These are phyloP conservation scores for Pichia cephalocereana DNA, from an alignment of 805 yeast species.

Conservation along the genomic window DNA sequence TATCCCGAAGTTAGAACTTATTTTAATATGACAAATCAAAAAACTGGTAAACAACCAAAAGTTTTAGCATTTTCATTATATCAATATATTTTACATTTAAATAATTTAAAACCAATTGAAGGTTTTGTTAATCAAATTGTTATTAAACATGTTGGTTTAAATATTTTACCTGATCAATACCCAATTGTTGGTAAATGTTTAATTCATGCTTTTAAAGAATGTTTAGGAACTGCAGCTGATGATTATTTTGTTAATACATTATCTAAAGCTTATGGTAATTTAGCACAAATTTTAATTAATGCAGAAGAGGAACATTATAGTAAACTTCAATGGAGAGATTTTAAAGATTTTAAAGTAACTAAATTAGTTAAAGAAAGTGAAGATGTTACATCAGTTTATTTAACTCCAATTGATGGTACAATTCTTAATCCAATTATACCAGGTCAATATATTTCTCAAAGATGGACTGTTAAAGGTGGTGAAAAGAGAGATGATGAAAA, in stretches of 20 bases:
- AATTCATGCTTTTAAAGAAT: constrained; percentile 42
- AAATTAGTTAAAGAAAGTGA: constrained; percentile 34
- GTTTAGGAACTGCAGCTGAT: constrained; percentile 54
- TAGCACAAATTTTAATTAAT: constrained; percentile 52
- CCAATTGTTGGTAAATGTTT: constrained; percentile 53
- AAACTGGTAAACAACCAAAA: constrained; percentile 46
- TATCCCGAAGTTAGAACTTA: constrained; percentile 48
- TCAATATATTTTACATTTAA: constrained; percentile 54
- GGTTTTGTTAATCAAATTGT: constrained; percentile 52
- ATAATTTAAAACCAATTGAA: constrained; percentile 43
- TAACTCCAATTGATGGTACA: constrained; percentile 35
- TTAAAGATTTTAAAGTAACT: constrained; percentile 40
- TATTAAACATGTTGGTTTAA: constrained; percentile 57
- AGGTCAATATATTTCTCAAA: constrained; percentile 39
- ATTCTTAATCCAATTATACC: constrained; percentile 18
- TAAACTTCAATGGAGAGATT: constrained; percentile 44
- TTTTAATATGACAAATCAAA: constrained; percentile 55
- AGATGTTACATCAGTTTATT: constrained; percentile 42
- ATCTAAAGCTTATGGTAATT: constrained; percentile 53
- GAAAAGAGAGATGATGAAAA: constrained; percentile 27
- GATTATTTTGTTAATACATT: constrained; percentile 52
- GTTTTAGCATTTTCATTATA: constrained; percentile 55
- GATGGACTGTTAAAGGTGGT: constrained; percentile 28
- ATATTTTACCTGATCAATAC: constrained; percentile 55
- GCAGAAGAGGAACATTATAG: constrained; percentile 43